phyloP scores from a whole-genome alignment of 1,284 basidiomycete species.

The Melampsora larici-populina region DNA sequence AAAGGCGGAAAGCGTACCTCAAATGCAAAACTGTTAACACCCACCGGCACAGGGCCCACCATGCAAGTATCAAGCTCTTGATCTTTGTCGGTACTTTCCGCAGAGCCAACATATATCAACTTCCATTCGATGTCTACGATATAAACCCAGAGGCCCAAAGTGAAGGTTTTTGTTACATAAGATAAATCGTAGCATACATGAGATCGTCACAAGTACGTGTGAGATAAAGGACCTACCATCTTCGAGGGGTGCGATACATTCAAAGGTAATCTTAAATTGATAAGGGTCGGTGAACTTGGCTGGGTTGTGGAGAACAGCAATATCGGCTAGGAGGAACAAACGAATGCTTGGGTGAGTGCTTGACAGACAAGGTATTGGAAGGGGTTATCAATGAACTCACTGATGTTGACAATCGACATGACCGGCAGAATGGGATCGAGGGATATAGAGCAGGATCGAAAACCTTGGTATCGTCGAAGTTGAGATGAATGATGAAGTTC shows the following conservation, averaged over 20 bases:
- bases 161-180: constrained; percentile 14
- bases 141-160: neutral
- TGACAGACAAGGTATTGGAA: neutral
- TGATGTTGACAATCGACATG: constrained; percentile 43
- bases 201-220: constrained; percentile 9
- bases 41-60: constrained; percentile 88
- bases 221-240: constrained; percentile 64
- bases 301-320: constrained; percentile 75
- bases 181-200: neutral
- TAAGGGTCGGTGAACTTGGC: constrained; percentile 87
- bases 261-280: constrained; percentile 92
- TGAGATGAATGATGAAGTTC: too few species aligned
- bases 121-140: constrained; percentile 95
- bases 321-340: constrained; percentile 46
- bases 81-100: constrained; percentile 83
- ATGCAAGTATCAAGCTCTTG: constrained; percentile 77
- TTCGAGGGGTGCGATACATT: constrained; percentile 86
- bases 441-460: too few species aligned
- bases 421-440: too few species aligned
- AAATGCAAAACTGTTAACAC: constrained; percentile 96
- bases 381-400: neutral
- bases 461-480: too few species aligned
- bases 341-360: constrained; percentile 4
- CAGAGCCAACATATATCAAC: constrained; percentile 93
- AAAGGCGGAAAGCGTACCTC: too few species aligned